Evolutionary conservation across 768 basidiomycete species (phyloP).

Genomic region (Rhizopogon sp.): DNA sequence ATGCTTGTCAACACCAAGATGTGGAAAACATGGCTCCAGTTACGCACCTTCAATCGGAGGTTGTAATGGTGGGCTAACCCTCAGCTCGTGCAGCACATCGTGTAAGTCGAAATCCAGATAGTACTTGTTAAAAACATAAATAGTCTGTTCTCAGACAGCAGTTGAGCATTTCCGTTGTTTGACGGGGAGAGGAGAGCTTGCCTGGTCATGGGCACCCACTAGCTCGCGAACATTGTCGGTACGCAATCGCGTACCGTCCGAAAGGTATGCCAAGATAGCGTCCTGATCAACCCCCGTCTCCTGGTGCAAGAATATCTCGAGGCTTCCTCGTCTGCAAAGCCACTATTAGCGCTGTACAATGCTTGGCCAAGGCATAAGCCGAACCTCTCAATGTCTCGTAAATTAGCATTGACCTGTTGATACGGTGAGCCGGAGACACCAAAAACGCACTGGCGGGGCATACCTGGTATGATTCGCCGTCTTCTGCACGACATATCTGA

Average conservation of each 20-base stretch:
- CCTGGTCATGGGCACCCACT: conserved; percentile 72
- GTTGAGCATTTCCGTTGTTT: conserved; percentile 9
- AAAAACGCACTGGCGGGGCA: conserved; percentile 3
- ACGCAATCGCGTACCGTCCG: conserved; percentile 71
- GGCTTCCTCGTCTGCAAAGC: conserved; percentile 46
- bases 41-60: conserved; percentile 66
- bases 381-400: conserved; percentile 77
- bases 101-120: conserved; percentile 69
- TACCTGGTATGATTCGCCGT: conserved; percentile 59
- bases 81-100: conserved; percentile 61
- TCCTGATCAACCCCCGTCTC: conserved; percentile 70
- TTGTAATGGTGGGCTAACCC: conserved; percentile 55
- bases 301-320: conserved; percentile 69
- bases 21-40: neutral
- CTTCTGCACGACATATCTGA: conserved; percentile 61
- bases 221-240: conserved; percentile 73
- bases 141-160: conserved; percentile 37
- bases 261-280: conserved; percentile 69
- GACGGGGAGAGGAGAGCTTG: conserved; percentile 24
- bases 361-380: conserved; percentile 8
- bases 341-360: conserved; percentile 1
- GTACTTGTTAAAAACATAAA: conserved; percentile 82
- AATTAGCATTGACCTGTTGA: conserved; percentile 49
- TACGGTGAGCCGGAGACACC: neutral
- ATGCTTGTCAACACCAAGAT: neutral